A percentile compares a stretch with the other conserved stretches of the same genome.
Conservation (phyloP, 805 yeast species). For the Pichia insulana region DNA sequence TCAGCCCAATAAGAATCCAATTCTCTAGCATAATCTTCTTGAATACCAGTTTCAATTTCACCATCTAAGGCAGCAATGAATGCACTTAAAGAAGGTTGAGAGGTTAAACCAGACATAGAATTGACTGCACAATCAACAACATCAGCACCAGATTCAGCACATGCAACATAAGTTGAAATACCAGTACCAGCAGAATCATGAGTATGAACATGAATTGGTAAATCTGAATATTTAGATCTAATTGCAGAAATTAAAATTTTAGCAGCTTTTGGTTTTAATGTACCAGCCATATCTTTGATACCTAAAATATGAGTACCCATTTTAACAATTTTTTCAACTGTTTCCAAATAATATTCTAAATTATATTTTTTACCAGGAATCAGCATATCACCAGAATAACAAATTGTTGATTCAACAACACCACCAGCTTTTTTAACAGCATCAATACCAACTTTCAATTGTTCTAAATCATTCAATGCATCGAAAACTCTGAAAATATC, state of each 20-base stretch:
- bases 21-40: slow-evolving; percentile 61
- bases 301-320: slow-evolving; percentile 97
- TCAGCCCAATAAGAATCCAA: slow-evolving; percentile 97
- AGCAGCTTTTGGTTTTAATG: slow-evolving; percentile 93
- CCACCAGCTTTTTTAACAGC: slow-evolving; percentile 99
- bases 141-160: slow-evolving; percentile 95
- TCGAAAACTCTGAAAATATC: slow-evolving; percentile 97
- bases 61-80: slow-evolving; percentile 89
- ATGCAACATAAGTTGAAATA: slow-evolving; percentile 91
- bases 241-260: slow-evolving; percentile 67
- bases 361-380: slow-evolving; percentile 93
- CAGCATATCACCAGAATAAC: slow-evolving; percentile 99
- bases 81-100: slow-evolving; percentile 95
- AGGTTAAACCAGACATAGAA: slow-evolving; percentile 97
- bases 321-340: slow-evolving; percentile 74
- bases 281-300: slow-evolving; percentile 99
- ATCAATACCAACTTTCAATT: slow-evolving; percentile 92
- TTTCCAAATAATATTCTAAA: slow-evolving; percentile 75
- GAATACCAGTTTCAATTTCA: slow-evolving; percentile 65
- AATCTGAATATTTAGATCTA: slow-evolving; percentile 79
- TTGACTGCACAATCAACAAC: slow-evolving; percentile 96
- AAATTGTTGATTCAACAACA: slow-evolving; percentile 96
- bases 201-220: slow-evolving; percentile 97
- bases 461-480: slow-evolving; percentile 94
- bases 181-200: slow-evolving; percentile 99